These are phyloP conservation scores for Cercospora sojina DNA, from an alignment of 2,329 filamentous ascomycete genomes.

Conservation along the genomic window DNA sequence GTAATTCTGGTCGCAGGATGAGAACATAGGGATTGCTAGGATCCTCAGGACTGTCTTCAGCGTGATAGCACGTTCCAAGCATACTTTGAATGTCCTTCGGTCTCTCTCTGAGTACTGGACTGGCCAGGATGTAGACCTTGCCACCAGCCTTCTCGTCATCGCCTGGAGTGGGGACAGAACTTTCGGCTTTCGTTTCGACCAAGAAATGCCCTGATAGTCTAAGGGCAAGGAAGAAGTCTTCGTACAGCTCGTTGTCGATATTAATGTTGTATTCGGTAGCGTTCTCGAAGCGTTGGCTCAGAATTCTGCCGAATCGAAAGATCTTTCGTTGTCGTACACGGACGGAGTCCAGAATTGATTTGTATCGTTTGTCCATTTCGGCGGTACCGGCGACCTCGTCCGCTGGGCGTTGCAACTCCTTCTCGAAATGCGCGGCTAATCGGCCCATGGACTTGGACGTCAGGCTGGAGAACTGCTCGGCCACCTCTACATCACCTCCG, in stretches of 20 bases:
- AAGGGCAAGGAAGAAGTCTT: slow-evolving; percentile 76
- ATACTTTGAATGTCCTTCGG: slow-evolving; percentile 82
- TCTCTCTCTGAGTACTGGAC: slow-evolving; percentile 71
- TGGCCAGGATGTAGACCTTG: slow-evolving; percentile 70
- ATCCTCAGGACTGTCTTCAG: slow-evolving; percentile 68
- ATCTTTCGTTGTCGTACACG: slow-evolving; percentile 94
- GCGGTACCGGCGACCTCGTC: slow-evolving; percentile 69
- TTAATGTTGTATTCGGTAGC: slow-evolving; percentile 91
- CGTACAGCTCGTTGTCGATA: slow-evolving; percentile 65
- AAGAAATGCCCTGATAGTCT: slow-evolving; percentile 83
- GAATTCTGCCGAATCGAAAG: slow-evolving; percentile 86
- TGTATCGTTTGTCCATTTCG: slow-evolving; percentile 97
- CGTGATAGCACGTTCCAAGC: slow-evolving; percentile 73
- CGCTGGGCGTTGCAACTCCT: slow-evolving; percentile 78
- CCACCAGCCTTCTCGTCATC: slow-evolving; percentile 48
- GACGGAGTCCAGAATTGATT: slow-evolving; percentile 90
- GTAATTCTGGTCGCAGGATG: slow-evolving; percentile 76
- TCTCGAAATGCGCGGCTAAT: slow-evolving; percentile 86
- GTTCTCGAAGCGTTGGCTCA: slow-evolving; percentile 94
- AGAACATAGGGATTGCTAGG: slow-evolving; percentile 79
- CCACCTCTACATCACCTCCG: slow-evolving; percentile 91
- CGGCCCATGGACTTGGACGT: slow-evolving; percentile 90
- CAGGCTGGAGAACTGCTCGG: slow-evolving; percentile 91
- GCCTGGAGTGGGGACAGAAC: slow-evolving; percentile 35
- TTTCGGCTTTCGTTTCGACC: slow-evolving; percentile 61